Conservation (phyloP, 352 stramenopile genomes). For the Phytophthora kernoviae region DNA sequence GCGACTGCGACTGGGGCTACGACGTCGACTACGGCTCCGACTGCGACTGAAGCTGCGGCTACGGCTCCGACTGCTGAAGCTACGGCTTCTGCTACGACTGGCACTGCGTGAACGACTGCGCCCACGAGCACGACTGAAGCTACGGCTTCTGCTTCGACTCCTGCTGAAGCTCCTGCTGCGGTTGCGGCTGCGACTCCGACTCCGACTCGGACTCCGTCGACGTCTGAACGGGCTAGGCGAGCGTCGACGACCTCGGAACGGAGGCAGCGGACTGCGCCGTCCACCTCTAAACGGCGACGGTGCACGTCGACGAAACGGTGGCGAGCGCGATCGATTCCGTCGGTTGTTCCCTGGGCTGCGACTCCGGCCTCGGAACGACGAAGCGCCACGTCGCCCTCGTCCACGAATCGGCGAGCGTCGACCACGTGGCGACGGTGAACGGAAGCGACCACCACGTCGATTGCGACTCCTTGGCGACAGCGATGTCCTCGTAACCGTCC, state of each 20-base stretch:
- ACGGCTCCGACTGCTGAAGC: conserved; percentile 40
- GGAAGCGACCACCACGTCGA: conserved; percentile 23
- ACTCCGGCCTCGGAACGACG: conserved; percentile 57
- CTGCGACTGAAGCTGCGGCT: conserved; percentile 41
- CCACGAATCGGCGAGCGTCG: conserved; percentile 22
- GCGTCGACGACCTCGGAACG: conserved; percentile 31
- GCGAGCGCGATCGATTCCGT: conserved; percentile 40
- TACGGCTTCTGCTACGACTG: conserved; percentile 28
- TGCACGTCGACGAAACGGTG: conserved; percentile 42
- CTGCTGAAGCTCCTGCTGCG: conserved; percentile 30
- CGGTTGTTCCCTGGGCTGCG: conserved; percentile 40
- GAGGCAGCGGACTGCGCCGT: conserved; percentile 23
- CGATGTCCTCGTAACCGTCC: conserved; percentile 21
- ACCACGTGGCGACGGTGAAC: conserved; percentile 22
- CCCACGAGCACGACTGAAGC: conserved; percentile 21
- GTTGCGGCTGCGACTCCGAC: conserved; percentile 29
- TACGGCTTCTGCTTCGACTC: conserved; percentile 23
- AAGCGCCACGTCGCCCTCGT: conserved; percentile 34
- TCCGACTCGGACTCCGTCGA: conserved; percentile 32
- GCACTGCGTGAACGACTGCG: conserved; percentile 30
- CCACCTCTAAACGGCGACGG: conserved; percentile 46
- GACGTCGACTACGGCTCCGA: conserved; percentile 24
- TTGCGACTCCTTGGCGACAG: conserved; percentile 25
- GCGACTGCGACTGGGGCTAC: conserved; percentile 23
- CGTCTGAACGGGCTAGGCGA: conserved; percentile 43